Base-by-base conservation (phyloP, 352 stramenopile genomes). In the Blastocystis sp. region DNA sequence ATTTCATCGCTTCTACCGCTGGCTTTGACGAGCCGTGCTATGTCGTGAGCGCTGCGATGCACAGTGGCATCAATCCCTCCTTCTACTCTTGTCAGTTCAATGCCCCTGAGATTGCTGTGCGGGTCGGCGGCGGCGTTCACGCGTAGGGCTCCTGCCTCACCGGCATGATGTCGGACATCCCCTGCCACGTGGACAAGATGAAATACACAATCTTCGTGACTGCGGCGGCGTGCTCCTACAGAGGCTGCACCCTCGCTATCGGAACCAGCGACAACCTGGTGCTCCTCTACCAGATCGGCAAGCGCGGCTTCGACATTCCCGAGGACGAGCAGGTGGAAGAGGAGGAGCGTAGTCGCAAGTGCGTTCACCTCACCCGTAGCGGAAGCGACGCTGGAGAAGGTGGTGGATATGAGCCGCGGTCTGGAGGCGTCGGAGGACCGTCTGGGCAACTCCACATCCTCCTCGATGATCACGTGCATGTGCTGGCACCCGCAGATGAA, bases 401-500 rank as follows among this genome's bases (percentile, higher is more conserved):
- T 88, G 19, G 52, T 88, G 2, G 78, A 88, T 88, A 88, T 88
- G 78, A 17, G 53, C 7, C 64, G 67, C 41, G 78, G 78, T 60
- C 28, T 88, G 52, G 78, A 77, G 38, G 78, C 78, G 1, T 59
- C 9, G 10, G 78, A 88, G 28, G 62, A 77, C 41, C 78, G 78
- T 77, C 34, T 88, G 45, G 43, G 52, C 4, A 60, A 38, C 38
- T 45, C 62, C 7, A 56, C 48, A 0, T 7, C 5, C 5, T 56
- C 48, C 5, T 53, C 67, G 19, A 76, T 69, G n/a, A 88, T 88
- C 38, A 78, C n/a, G 10, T 88, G 78, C 65, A 79, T 88, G 9
- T 66, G 41, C n/a, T 88, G 78, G 78, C 78, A 88, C 66, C 78
- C 78, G 21, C 78, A 88, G 60, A 88, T 88, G 78, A 88, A 88